Conservation (phyloP, 1,139 yeast species). For the Yamadazyma diospyri region DNA sequence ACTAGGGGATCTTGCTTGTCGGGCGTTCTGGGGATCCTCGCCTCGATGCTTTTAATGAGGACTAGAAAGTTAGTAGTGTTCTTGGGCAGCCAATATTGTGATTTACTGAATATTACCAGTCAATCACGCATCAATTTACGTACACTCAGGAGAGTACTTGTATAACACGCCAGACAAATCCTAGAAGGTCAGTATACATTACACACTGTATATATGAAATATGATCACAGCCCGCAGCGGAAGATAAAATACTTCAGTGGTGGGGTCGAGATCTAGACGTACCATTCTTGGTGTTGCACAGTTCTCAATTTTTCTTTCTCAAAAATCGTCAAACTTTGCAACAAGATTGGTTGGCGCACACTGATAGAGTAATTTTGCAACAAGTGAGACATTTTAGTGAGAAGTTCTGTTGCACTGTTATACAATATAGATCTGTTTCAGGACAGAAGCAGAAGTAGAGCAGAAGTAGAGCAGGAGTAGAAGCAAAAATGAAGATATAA, state of each 20-base stretch:
- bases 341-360: conserved; percentile 5
- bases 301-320: conserved; percentile 5
- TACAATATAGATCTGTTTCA: no score
- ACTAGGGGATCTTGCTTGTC: conserved; percentile 21
- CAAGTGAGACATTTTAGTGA: no score
- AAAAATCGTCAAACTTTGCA: conserved; percentile 3
- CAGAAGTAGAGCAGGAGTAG: no score
- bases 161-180: not conserved
- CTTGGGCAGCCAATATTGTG: no score
- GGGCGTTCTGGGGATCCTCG: conserved; percentile 13
- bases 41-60: conserved; percentile 13
- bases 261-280: no score
- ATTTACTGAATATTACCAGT: not conserved
- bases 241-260: no score
- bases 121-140: conserved; percentile 1
- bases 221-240: no score
- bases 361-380: conserved; percentile 4
- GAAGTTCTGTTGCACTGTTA: no score
- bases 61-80: conserved; percentile 3
- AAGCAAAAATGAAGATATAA: no score
- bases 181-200: conserved; percentile 4
- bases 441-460: no score
- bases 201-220: no score
- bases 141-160: conserved; percentile 8
- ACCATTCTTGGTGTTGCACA: conserved; percentile 5